Percentiles rank a stretch among this genome's conserved stretches.
These are phyloP conservation scores for Malus hybrid DNA, from an alignment of 331 rosid species.

Conservation along the genomic window DNA sequence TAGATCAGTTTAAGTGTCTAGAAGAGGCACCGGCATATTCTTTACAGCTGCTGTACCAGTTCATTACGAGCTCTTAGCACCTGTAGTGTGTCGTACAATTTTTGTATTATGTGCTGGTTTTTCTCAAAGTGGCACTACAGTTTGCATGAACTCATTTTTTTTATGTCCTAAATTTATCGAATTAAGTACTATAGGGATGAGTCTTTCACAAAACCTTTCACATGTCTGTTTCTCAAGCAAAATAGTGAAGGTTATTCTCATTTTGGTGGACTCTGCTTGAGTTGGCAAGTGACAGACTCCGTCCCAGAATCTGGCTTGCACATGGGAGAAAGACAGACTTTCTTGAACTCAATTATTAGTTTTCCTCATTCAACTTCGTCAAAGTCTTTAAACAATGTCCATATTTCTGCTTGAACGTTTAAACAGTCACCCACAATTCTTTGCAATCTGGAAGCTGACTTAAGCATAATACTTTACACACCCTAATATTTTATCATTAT, in stretches of 20 bases:
- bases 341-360: neutral
- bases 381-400: neutral
- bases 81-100: neutral
- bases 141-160: neutral
- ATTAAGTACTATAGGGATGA: neutral
- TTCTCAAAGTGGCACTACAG: neutral
- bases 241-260: neutral
- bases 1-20: neutral
- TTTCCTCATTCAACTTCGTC: neutral
- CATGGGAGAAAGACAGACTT: neutral
- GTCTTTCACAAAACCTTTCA: neutral
- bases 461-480: neutral
- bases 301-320: neutral
- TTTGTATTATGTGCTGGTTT: neutral
- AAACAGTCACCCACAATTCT: neutral
- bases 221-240: neutral
- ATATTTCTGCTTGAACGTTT: neutral
- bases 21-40: neutral
- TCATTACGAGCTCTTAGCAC: neutral
- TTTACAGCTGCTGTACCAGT: neutral
- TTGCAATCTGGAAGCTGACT: neutral
- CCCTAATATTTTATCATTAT: neutral
- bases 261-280: neutral
- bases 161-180: neutral
- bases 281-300: neutral